A percentile compares a stretch with the other conserved stretches of the same genome.
Evolutionary conservation across 352 stramenopile genomes (phyloP).

Genomic region (Phytophthora tentaculata): DNA sequence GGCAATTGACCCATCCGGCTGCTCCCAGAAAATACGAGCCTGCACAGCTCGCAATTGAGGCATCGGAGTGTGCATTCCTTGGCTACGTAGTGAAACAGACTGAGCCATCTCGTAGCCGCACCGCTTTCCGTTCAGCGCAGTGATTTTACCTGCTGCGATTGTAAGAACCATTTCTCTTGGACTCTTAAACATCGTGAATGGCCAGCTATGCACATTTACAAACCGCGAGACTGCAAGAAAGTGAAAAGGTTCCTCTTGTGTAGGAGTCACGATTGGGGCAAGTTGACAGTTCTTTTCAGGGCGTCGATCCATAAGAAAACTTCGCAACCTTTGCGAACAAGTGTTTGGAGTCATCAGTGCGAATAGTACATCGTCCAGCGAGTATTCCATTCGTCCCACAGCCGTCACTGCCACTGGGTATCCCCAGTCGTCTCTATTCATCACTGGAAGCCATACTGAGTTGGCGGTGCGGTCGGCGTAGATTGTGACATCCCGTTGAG

Average conservation of each 20-base stretch:
- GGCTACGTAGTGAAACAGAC: slow-evolving; percentile 19
- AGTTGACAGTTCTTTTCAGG: slow-evolving; percentile 31
- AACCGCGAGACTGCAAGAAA: slow-evolving; percentile 29
- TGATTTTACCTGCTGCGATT: slow-evolving; percentile 22
- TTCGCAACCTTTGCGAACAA: slow-evolving; percentile 20
- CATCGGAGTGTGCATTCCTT: slow-evolving; percentile 5
- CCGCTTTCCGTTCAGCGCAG: slow-evolving; percentile 14
- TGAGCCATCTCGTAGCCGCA: slow-evolving; percentile 36
- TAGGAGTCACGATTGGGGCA: slow-evolving; percentile 21
- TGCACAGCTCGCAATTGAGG: slow-evolving; percentile 17
- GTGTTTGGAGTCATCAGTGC: slow-evolving; percentile 25
- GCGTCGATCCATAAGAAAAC: slow-evolving; percentile 33
- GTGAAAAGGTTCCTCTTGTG: slow-evolving; percentile 20
- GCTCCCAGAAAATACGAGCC: slow-evolving; percentile 29
- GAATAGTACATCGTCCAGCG: slow-evolving; percentile 35
- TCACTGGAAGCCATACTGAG: slow-evolving; percentile 31
- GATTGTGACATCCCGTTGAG: slow-evolving; percentile 27
- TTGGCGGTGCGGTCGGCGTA: slow-evolving; percentile 29
- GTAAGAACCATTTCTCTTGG: slow-evolving; percentile 31
- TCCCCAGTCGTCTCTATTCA: slow-evolving; percentile 30
- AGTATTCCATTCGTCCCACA: slow-evolving; percentile 30
- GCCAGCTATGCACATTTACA: slow-evolving; percentile 32
- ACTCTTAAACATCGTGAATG: slow-evolving; percentile 31
- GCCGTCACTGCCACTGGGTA: slow-evolving; percentile 27
- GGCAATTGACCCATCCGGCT: slow-evolving; percentile 17